Percentiles rank a stretch among this genome's conserved stretches.
phyloP scores from a whole-genome alignment of 2,329 filamentous ascomycete genomes.

The Epichloe aotearoae region DNA sequence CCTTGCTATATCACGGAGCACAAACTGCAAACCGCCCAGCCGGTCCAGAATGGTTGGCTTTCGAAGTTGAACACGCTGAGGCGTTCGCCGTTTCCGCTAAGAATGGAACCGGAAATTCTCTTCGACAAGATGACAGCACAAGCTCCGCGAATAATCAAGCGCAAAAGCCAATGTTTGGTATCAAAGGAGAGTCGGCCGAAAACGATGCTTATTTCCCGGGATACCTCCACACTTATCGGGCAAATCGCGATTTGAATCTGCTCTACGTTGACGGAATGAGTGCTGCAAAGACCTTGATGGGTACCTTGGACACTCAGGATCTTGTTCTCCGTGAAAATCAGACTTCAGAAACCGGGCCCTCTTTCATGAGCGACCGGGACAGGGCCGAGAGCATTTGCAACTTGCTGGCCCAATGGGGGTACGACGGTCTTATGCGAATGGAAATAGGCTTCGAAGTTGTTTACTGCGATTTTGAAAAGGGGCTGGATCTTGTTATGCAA shows the following conservation, averaged over 20 bases:
- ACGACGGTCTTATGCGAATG: constrained; percentile 55
- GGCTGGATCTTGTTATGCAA: constrained; percentile 22
- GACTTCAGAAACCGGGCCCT: not conserved
- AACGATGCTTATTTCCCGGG: constrained; percentile 23
- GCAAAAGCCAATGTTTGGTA: constrained; percentile 3
- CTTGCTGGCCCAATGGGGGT: constrained; percentile 36
- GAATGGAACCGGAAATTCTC: not conserved
- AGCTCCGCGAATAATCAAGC: not conserved
- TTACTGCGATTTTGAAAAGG: constrained; percentile 45
- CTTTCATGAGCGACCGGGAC: constrained; percentile 28
- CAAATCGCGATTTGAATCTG: constrained; percentile 42
- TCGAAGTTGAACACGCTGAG: constrained; percentile 62
- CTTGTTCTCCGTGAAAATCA: constrained; percentile 36
- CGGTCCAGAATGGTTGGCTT: constrained; percentile 58
- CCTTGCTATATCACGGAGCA: constrained; percentile 55
- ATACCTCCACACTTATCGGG: constrained; percentile 54
- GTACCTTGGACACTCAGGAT: constrained; percentile 57
- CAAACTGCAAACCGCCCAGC: constrained; percentile 28
- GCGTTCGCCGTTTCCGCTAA: constrained; percentile 36
- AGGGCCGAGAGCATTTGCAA: constrained; percentile 45
- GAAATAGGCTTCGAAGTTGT: constrained; percentile 61
- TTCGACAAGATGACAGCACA: not conserved
- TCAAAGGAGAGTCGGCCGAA: not conserved
- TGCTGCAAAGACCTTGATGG: constrained; percentile 50
- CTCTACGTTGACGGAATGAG: constrained; percentile 60